These are phyloP conservation scores for Euphorbia peplus DNA, from an alignment of 345 rosid species.

Conservation along the genomic window DNA sequence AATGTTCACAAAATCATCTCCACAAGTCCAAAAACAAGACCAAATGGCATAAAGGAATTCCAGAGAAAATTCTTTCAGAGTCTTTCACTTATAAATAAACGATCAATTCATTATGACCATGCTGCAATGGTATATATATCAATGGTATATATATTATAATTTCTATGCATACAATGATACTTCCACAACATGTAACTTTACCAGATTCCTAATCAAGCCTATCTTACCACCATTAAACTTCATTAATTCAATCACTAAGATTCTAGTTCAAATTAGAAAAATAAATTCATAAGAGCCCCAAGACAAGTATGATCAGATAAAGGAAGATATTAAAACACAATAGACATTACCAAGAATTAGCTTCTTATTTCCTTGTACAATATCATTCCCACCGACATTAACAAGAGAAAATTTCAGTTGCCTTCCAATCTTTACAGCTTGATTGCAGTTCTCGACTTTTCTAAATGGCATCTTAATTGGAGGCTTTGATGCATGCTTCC, in stretches of 20 bases:
- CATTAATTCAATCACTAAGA: not conserved
- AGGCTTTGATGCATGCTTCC: conserved; percentile 91
- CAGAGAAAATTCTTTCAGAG: not conserved
- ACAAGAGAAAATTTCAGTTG: conserved; percentile 74
- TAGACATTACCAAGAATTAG: conserved; percentile 73
- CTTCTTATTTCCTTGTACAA: conserved; percentile 94
- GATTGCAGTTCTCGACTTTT: conserved; percentile 95
- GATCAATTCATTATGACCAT: not conserved
- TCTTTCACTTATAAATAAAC: not conserved
- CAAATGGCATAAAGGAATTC: not conserved
- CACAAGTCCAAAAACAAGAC: not conserved
- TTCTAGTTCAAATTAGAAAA: not conserved
- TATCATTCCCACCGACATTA: conserved; percentile 85
- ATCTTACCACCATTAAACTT: not conserved
- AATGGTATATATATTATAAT: not conserved
- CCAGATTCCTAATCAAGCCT: not conserved
- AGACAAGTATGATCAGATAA: not conserved
- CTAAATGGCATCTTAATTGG: conserved; percentile 95
- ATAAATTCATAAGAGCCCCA: not conserved
- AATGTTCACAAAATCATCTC: not conserved
- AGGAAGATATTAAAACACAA: not conserved
- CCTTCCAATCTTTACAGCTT: conserved; percentile 76
- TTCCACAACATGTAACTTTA: not conserved
- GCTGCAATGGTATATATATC: not conserved
- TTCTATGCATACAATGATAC: not conserved